Percentiles rank a stretch among this genome's conserved stretches.
phyloP scores from a whole-genome alignment of 305 asterid species.

The Andrographis paniculata region DNA sequence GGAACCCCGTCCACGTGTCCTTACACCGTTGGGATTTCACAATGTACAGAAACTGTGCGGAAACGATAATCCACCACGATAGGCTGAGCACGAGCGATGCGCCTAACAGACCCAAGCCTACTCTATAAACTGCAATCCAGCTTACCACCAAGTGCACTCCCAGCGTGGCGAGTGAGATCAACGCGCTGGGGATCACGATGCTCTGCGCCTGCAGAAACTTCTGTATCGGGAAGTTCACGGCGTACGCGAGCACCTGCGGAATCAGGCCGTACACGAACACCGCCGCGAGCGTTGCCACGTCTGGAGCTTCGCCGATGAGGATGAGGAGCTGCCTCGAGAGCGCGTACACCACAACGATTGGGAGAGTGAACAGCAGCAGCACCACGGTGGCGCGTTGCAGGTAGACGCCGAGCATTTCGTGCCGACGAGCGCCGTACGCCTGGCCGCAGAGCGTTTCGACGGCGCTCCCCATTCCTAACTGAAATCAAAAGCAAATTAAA shows the following conservation, averaged over 20 bases:
- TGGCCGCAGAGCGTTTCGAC: slow-evolving; percentile 92
- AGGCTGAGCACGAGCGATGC: slow-evolving; percentile 62
- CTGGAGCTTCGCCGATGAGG: slow-evolving; percentile 42
- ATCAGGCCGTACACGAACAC: slow-evolving; percentile 69
- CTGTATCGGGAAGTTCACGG: slow-evolving; percentile 68
- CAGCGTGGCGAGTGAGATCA: slow-evolving; percentile 52
- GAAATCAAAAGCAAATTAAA: slow-evolving; percentile 4
- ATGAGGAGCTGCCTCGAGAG: slow-evolving; percentile 42
- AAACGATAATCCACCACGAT: slow-evolving; percentile 83
- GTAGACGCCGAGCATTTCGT: slow-evolving; percentile 61
- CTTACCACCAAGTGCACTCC: slow-evolving; percentile 41
- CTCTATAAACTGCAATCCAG: slow-evolving; percentile 49
- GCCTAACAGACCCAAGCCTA: slow-evolving; percentile 57
- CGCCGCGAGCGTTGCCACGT: slow-evolving; percentile 51
- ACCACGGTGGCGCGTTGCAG: slow-evolving; percentile 65
- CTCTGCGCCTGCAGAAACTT: slow-evolving; percentile 77
- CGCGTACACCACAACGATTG: slow-evolving; percentile 42
- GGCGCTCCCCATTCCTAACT: slow-evolving; percentile 97
- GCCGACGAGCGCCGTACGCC: slow-evolving; percentile 61
- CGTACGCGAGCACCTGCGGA: slow-evolving; percentile 80
- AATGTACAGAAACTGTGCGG: slow-evolving; percentile 54
- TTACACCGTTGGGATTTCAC: slow-evolving; percentile 39
- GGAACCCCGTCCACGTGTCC: slow-evolving; percentile 76
- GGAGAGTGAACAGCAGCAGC: slow-evolving; percentile 45
- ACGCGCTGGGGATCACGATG: slow-evolving; percentile 67